Evolutionary conservation across 2,329 filamentous ascomycete species (phyloP), one percentile per base, ranked within the genome.

Genomic region (Botryotinia globosa): DNA sequence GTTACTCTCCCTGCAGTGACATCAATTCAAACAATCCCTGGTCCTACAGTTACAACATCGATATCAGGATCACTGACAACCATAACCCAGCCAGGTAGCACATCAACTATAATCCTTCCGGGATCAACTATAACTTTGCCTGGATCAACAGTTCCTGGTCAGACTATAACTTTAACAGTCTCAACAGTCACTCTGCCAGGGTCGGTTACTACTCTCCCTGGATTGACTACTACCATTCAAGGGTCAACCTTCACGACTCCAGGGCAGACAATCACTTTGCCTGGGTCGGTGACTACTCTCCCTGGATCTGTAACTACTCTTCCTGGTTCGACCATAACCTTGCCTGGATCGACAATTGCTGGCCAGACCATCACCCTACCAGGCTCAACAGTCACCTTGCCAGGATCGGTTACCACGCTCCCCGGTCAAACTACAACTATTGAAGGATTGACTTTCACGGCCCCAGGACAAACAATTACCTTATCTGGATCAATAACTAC

Each of bases 11-110:
- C 42, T 29, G 69, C 16, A 39, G n/a, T 18, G 8, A 63, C 37
- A 29, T 37, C 32, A 2, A 66, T 42, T 22, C 64, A 66, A 12
- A 73, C 66, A 22, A 54, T 74, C 5, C 67, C 69, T n/a, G 73
- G 29, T 5, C 42, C 67, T 9, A 77, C 74, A n/a, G 34, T 74
- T 29, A 74, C 64, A 3, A 73, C 72, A 48, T 71, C 54, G 2
- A 74, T 73, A 34, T 74, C 68, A 20, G 71, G 72, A n/a, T 68
- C 73, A 29, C 37, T 73, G 14, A 74, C 72, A 16, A 76, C 74
- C 7, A 61, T 74, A 12, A 72, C 61, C 6, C 54, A 37, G 6
- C 69, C 74, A 3, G 65, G 72, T 25, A 56, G 66, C 32, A 75
- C 74, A 25, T 25, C 69, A 14, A 72, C 68, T 32, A 37, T 71